phyloP scores from a whole-genome alignment of 129 eudicot genomes.

The Solidago caesia region DNA sequence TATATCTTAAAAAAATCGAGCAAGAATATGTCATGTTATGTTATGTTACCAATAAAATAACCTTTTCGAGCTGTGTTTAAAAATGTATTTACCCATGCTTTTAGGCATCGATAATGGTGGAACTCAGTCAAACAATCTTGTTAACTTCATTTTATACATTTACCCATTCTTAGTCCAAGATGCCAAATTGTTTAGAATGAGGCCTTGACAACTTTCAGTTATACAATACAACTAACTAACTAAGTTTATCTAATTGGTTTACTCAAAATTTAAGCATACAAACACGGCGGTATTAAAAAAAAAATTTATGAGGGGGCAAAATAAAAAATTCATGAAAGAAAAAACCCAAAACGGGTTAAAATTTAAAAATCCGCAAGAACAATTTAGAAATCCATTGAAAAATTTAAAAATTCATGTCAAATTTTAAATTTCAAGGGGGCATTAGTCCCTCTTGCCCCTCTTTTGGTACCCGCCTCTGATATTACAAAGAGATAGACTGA shows the following conservation, averaged over 20 bases:
- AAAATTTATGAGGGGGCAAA: no score
- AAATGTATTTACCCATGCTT: slow-evolving; percentile 5
- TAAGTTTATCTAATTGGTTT: background rate
- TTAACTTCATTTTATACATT: background rate
- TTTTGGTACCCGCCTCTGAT: no score
- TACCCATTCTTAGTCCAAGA: background rate
- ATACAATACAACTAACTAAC: background rate
- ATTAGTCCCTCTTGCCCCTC: no score
- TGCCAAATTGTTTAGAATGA: background rate
- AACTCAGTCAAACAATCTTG: slow-evolving; percentile 8
- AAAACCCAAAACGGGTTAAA: no score
- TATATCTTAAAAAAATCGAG: background rate
- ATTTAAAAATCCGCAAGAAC: no score
- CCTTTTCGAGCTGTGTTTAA: background rate
- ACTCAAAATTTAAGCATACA: background rate
- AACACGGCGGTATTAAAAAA: no score
- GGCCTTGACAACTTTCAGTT: background rate
- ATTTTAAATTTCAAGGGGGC: no score
- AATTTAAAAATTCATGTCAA: no score
- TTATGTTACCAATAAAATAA: background rate
- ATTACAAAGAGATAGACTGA: no score
- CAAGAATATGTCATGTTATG: background rate
- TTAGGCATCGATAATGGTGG: background rate
- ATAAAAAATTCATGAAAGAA: no score
- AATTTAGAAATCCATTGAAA: no score